phyloP scores from a whole-genome alignment of 2,329 filamentous ascomycete species.

The Fusarium ambrosium region DNA sequence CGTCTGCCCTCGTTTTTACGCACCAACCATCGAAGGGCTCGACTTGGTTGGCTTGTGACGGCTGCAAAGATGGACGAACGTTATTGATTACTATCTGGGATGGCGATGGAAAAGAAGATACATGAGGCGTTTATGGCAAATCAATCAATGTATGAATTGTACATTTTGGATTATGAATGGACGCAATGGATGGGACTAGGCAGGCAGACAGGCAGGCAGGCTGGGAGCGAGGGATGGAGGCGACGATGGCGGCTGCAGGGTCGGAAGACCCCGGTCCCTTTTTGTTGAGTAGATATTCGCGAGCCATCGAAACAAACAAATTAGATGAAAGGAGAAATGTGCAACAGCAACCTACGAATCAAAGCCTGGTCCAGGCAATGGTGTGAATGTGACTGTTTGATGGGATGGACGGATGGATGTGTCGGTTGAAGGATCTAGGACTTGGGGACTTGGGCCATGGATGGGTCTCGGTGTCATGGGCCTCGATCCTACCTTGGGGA shows the following conservation, averaged over 20 bases:
- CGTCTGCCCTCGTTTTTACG: constrained; percentile 36
- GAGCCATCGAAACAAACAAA: constrained; percentile 37
- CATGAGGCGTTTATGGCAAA: constrained; percentile 45
- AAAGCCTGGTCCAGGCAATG: neutral
- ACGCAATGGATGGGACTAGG: constrained; percentile 23
- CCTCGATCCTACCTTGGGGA: neutral
- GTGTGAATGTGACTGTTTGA: constrained; percentile 23
- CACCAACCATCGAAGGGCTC: constrained; percentile 45
- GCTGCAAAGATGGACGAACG: constrained; percentile 42
- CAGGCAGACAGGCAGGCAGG: constrained; percentile 7
- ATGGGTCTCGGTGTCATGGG: neutral
- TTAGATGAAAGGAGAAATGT: constrained; percentile 37
- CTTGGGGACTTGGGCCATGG: constrained; percentile 10
- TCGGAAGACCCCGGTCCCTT: constrained; percentile 18
- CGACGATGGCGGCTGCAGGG: constrained; percentile 40
- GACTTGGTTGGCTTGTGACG: constrained; percentile 43
- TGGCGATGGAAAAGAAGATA: constrained; percentile 41
- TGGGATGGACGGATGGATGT: neutral
- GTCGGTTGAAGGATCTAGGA: constrained; percentile 10
- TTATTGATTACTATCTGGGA: constrained; percentile 41
- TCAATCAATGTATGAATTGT: constrained; percentile 27
- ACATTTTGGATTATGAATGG: constrained; percentile 26
- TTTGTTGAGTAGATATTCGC: constrained; percentile 43
- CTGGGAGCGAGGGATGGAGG: constrained; percentile 6
- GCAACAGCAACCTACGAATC: constrained; percentile 25